Evolutionary conservation across 768 basidiomycete genomes (phyloP).

Genomic region (Pulveroboletus frians): DNA sequence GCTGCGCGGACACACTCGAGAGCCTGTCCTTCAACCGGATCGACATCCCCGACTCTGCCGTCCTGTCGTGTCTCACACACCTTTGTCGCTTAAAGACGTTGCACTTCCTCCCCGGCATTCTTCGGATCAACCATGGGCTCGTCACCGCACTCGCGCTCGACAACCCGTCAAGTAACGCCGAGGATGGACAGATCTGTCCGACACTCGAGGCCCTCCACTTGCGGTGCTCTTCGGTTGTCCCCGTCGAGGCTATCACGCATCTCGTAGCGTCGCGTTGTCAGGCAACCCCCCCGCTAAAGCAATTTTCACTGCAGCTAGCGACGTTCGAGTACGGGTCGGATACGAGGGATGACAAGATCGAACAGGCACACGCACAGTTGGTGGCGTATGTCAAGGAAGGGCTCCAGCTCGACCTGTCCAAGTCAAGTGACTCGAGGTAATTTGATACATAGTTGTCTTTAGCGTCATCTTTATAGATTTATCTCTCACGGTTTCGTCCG

Average conservation of each 20-base stretch:
- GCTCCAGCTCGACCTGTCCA: constrained; percentile 20
- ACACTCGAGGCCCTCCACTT: constrained; percentile 21
- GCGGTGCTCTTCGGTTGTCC: constrained; percentile 22
- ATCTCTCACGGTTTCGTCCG: too few relatives aligned
- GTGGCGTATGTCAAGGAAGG: constrained; percentile 19
- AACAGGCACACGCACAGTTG: constrained; percentile 11
- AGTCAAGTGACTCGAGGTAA: constrained; percentile 15
- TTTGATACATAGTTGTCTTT: too few relatives aligned
- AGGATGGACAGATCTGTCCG: constrained; percentile 16
- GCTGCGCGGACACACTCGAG: constrained; percentile 29
- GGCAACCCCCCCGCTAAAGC: constrained; percentile 8
- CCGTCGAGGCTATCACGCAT: constrained; percentile 19
- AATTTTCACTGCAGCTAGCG: constrained; percentile 24
- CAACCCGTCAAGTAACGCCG: background rate
- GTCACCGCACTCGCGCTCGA: constrained; percentile 18
- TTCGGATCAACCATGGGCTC: constrained; percentile 31
- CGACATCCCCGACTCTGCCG: constrained; percentile 17
- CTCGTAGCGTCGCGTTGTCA: constrained; percentile 25
- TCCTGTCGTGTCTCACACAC: constrained; percentile 21
- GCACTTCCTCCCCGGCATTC: constrained; percentile 22
- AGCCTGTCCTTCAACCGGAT: constrained; percentile 19
- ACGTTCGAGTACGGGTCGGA: constrained; percentile 29
- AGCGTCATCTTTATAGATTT: too few relatives aligned
- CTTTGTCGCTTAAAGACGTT: constrained; percentile 17
- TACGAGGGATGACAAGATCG: constrained; percentile 25